Percentiles rank a stretch among this genome's conserved stretches.
phyloP scores from a whole-genome alignment of 257 asterid genomes.

The Thymus quinquecostatus region DNA sequence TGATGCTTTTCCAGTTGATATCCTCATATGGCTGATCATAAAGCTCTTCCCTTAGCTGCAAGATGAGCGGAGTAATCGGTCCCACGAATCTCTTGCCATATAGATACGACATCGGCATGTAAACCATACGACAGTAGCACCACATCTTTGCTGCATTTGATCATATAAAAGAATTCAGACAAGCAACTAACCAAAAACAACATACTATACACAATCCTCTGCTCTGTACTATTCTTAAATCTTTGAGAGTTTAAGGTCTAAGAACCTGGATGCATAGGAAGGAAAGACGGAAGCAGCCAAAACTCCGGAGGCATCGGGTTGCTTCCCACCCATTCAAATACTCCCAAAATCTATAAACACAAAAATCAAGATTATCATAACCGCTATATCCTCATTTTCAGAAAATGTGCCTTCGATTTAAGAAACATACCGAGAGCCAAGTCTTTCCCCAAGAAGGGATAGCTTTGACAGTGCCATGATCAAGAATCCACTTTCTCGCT shows the following conservation, averaged over 20 bases:
- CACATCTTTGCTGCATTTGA: slow-evolving; percentile 68
- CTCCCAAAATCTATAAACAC: slow-evolving; percentile 59
- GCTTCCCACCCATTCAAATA: slow-evolving; percentile 72
- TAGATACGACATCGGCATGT: slow-evolving; percentile 84
- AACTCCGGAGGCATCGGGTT: slow-evolving; percentile 87
- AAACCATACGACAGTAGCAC: slow-evolving; percentile 79
- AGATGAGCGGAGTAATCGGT: slow-evolving; percentile 66
- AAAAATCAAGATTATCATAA: background rate
- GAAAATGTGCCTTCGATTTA: background rate
- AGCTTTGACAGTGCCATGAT: slow-evolving; percentile 67
- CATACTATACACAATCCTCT: background rate
- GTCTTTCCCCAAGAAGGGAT: slow-evolving; percentile 89
- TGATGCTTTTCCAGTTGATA: slow-evolving; percentile 59
- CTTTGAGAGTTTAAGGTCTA: background rate
- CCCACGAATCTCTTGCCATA: slow-evolving; percentile 79
- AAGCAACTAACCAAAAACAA: background rate
- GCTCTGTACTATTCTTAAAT: background rate
- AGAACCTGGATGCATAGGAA: slow-evolving; percentile 81
- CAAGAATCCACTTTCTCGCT: slow-evolving; percentile 85
- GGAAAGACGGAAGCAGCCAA: slow-evolving; percentile 77
- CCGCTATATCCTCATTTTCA: background rate
- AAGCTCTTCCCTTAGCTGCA: slow-evolving; percentile 62
- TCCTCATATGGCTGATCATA: slow-evolving; percentile 60
- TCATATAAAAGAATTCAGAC: background rate
- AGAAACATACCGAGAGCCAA: slow-evolving; percentile 65